Evolutionary conservation across 169 alveolate genomes (phyloP).

Genomic region (Plasmodium relictum): DNA sequence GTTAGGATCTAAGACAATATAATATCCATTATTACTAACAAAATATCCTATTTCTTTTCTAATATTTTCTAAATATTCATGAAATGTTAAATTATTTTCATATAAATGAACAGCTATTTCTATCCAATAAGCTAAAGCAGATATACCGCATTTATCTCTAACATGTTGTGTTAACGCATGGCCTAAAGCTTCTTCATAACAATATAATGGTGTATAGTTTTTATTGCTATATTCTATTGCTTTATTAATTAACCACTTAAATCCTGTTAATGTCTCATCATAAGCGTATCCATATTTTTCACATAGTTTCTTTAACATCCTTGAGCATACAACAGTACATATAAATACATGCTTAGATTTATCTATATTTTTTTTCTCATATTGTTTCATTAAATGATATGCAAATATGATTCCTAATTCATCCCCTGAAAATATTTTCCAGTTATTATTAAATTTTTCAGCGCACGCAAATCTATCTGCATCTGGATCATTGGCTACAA

Average conservation of each 20-base stretch:
- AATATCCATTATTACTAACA: conserved; percentile 82
- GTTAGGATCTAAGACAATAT: conserved; percentile 79
- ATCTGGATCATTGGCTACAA: conserved; percentile 92
- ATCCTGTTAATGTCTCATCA: conserved; percentile 87
- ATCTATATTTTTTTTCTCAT: conserved; percentile 71
- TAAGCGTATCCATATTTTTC: conserved; percentile 77
- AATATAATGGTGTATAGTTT: conserved; percentile 77
- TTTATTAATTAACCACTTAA: conserved; percentile 86
- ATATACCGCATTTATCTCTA: conserved; percentile 88
- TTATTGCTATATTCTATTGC: conserved; percentile 78
- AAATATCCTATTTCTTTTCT: conserved; percentile 83
- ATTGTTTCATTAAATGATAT: conserved; percentile 61
- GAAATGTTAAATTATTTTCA: conserved; percentile 81
- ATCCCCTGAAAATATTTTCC: conserved; percentile 83
- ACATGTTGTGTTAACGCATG: conserved; percentile 81
- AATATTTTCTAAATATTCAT: conserved; percentile 65
- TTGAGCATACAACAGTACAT: conserved; percentile 79
- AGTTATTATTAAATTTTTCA: conserved; percentile 83
- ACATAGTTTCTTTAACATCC: conserved; percentile 76
- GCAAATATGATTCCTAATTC: conserved; percentile 84
- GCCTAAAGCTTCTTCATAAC: conserved; percentile 89
- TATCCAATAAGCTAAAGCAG: conserved; percentile 87
- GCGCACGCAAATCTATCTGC: conserved; percentile 90
- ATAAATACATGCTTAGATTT: conserved; percentile 76
- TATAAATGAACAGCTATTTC: conserved; percentile 82